Conservation (phyloP, 208 protist species). For the Trypanosoma caninum region DNA sequence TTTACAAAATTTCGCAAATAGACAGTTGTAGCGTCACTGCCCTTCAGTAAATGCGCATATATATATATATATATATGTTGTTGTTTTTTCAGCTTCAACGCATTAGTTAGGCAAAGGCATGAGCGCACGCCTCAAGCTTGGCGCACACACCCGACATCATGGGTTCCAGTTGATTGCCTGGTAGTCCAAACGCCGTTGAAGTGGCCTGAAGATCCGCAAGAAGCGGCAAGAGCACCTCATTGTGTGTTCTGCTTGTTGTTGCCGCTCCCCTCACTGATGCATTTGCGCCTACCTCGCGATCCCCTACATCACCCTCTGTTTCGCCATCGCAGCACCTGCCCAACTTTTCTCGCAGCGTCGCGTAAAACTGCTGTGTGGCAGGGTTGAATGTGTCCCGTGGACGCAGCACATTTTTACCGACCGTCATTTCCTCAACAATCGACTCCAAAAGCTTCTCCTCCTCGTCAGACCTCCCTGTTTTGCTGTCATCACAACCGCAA, state of each 20-base stretch:
- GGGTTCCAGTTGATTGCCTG: slow-evolving; percentile 28
- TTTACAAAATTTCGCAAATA: background rate
- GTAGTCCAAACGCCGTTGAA: slow-evolving; percentile 40
- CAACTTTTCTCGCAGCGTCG: slow-evolving; percentile 50
- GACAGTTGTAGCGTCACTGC: no score
- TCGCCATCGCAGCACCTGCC: background rate
- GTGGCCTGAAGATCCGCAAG: slow-evolving; percentile 25
- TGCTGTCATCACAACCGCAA: background rate
- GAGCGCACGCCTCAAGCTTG: slow-evolving; percentile 30
- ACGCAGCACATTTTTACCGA: slow-evolving; percentile 44
- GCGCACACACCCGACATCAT: slow-evolving; percentile 14
- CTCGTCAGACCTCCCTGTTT: no score
- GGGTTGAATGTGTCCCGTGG: slow-evolving; percentile 87
- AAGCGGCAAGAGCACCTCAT: slow-evolving; percentile 24
- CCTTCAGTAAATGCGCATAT: no score
- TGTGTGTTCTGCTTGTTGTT: background rate
- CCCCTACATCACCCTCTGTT: background rate
- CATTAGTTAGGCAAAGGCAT: slow-evolving; percentile 40
- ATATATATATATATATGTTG: no score
- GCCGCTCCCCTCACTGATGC: background rate
- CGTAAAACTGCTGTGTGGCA: slow-evolving; percentile 82
- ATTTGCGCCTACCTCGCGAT: background rate
- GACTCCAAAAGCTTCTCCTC: slow-evolving; percentile 64
- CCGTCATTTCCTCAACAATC: slow-evolving; percentile 74
- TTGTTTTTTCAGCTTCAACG: background rate